These are phyloP conservation scores for Mortierella sp. DNA, from an alignment of 371 early-diverging fungal genomes.

Conservation along the genomic window DNA sequence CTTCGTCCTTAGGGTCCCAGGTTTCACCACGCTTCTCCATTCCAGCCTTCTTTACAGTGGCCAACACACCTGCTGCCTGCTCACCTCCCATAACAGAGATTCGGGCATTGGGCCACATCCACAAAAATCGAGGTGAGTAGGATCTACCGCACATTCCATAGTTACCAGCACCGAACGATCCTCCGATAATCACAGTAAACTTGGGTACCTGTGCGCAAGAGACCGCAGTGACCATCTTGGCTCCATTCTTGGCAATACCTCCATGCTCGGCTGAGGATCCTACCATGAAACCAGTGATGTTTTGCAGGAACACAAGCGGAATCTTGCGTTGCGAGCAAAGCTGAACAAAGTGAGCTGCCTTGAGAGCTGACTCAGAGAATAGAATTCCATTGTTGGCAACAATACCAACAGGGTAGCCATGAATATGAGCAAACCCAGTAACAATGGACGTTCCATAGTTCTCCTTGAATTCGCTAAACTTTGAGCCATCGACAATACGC, in stretches of 20 bases:
- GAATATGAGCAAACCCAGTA: slow-evolving; percentile 95
- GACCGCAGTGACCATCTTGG: slow-evolving; percentile 97
- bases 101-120: slow-evolving; percentile 97
- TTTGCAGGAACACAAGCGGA: slow-evolving; percentile 96
- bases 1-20: slow-evolving; percentile 82
- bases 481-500: slow-evolving; percentile 95
- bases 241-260: slow-evolving; percentile 98
- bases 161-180: slow-evolving; percentile 95
- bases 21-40: slow-evolving; percentile 84
- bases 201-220: slow-evolving; percentile 97
- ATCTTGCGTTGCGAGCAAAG: slow-evolving; percentile 95
- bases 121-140: slow-evolving; percentile 95
- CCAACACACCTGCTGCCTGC: slow-evolving; percentile 95
- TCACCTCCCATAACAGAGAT: slow-evolving; percentile 99
- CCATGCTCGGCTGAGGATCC: slow-evolving; percentile 96
- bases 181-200: slow-evolving; percentile 94
- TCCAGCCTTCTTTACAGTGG: slow-evolving; percentile 90
- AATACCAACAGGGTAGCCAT: slow-evolving; percentile 96
- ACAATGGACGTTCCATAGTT: slow-evolving; percentile 94
- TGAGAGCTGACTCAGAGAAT: slow-evolving; percentile 95
- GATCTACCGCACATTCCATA: slow-evolving; percentile 99
- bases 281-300: slow-evolving; percentile 99
- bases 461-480: slow-evolving; percentile 96
- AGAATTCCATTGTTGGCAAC: slow-evolving; percentile 98
- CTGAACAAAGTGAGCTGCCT: slow-evolving; percentile 98